Evolutionary conservation across 306 rosid species (phyloP), one percentile per base, ranked within the genome.

Genomic region (Cucumis hystrix): DNA sequence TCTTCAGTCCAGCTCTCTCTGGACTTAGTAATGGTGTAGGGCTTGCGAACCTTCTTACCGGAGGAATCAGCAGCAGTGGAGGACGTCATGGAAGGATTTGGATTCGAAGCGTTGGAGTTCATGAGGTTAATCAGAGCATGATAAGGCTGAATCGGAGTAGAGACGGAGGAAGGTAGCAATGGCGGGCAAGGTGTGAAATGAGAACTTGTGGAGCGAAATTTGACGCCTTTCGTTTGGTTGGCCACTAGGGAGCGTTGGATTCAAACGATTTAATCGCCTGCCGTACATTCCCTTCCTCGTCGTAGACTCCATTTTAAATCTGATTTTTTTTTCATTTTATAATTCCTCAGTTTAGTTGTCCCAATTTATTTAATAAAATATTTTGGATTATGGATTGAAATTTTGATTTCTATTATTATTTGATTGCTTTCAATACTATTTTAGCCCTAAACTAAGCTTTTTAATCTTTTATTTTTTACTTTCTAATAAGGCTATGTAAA

Each of bases 1-100:
- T 93, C 96, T 10, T 93, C 97, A 13, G 97, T 88, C 98, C 97
- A 93, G 86, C 98, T 93, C 77, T 93, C 96, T 73, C 98, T 91
- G 39, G 98, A 93, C 91, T 93, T 93, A 77, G 98, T 93, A 67
- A 93, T 93, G 55, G 98, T 93, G 81, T 93, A 93, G 8, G 98
- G 97, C 88, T 93, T 93, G 66, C 98, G 84, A 7, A 89, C 82
- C 92, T 93, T 93, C 91, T 93, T 93, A 45, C 81, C 84, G n/a
- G 96, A 91, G 45, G 65, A 84, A 81, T 88, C 98, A 10, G 82
- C 13, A 21, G 85, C 75, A 23, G 84, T 80, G 25, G 85, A 82
- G 2, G 85, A 35, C 11, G 83, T 79, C 85, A 75, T 83, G 86
- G 83, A 80, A 79, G 90, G 70, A 10, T 85, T 85, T 56, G 84